Evolutionary conservation across 2,329 filamentous ascomycete species (phyloP).

Genomic region (Curvularia sp.): DNA sequence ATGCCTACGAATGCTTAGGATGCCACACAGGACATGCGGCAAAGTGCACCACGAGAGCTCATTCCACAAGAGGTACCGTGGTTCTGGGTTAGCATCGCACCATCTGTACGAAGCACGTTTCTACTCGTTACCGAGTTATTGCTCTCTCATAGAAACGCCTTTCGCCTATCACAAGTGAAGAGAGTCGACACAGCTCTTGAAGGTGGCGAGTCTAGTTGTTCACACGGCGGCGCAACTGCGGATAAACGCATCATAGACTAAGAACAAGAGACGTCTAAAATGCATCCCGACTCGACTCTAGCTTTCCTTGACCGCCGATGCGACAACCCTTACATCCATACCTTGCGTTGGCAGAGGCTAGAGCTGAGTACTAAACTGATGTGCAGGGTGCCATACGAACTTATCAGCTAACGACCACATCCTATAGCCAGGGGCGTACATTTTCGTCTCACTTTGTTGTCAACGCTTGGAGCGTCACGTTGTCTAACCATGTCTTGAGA

Average conservation of each 20-base stretch:
- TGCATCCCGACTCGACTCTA: background rate
- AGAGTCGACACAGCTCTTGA: background rate
- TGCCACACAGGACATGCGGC: background rate
- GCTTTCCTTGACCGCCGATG: background rate
- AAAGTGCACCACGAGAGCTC: background rate
- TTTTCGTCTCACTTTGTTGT: background rate
- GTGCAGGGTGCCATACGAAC: background rate
- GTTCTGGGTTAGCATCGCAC: background rate
- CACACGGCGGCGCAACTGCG: background rate
- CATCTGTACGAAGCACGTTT: background rate
- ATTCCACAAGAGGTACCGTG: background rate
- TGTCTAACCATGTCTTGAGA: no score
- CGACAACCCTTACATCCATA: background rate
- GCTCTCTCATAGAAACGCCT: background rate
- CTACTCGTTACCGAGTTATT: background rate
- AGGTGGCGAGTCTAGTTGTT: conserved; percentile 1
- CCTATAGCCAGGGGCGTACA: background rate
- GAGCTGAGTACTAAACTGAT: background rate
- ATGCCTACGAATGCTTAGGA: background rate
- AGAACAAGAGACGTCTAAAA: background rate
- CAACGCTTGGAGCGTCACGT: no score
- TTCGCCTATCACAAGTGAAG: background rate
- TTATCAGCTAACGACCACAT: background rate
- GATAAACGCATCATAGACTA: conserved; percentile 4
- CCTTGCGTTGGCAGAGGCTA: background rate